A percentile compares a stretch with the other conserved stretches of the same genome.
phyloP scores from a whole-genome alignment of 2,329 filamentous ascomycete genomes.

The Colletotrichum liriopes region DNA sequence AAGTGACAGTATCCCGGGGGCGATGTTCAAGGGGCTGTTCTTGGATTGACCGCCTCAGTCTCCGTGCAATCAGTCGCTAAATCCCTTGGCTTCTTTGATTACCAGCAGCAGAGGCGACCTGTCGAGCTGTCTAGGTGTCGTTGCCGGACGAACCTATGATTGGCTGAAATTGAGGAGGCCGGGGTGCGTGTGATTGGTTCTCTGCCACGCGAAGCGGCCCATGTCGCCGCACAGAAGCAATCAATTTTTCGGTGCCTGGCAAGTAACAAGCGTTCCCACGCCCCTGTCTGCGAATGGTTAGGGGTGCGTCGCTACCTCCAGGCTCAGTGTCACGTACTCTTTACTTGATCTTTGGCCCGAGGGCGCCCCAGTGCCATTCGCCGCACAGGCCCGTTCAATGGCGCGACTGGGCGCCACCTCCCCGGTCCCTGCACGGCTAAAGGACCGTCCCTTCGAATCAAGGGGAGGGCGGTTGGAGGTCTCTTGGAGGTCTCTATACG shows the following conservation, averaged over 20 bases:
- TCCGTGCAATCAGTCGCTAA: too few species aligned
- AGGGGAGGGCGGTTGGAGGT: background rate
- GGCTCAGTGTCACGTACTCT: background rate
- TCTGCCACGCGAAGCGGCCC: background rate
- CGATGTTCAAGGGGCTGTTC: too few species aligned
- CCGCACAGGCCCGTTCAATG: too few species aligned
- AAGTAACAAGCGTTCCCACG: background rate
- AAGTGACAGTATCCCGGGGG: too few species aligned
- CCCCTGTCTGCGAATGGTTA: background rate
- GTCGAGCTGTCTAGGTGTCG: background rate
- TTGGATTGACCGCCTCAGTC: too few species aligned
- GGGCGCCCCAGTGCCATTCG: background rate
- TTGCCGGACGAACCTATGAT: background rate
- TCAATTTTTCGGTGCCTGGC: background rate
- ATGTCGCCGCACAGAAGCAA: background rate
- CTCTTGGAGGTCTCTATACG: background rate
- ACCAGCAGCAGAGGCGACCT: too few species aligned
- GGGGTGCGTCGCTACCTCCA: background rate
- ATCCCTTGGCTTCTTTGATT: too few species aligned
- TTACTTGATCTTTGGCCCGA: background rate
- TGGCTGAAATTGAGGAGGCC: background rate
- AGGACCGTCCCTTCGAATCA: background rate
- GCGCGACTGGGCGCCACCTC: too few species aligned
- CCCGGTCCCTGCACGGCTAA: background rate
- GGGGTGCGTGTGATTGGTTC: background rate